phyloP scores from a whole-genome alignment of 2,329 filamentous ascomycete genomes.

The Aspergillus sp. region DNA sequence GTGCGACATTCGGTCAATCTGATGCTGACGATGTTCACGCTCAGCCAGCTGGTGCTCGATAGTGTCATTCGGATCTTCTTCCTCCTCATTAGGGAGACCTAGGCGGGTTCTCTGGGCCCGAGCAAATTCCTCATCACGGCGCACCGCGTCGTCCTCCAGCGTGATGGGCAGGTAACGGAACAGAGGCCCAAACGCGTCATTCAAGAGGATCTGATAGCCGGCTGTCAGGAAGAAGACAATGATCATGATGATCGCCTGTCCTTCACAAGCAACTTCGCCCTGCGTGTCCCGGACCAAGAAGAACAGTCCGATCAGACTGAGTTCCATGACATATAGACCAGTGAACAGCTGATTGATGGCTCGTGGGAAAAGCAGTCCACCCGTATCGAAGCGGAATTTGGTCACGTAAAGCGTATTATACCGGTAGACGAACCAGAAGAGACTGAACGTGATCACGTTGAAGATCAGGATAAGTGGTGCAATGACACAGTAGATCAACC shows the following conservation, averaged over 20 bases:
- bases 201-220: conserved; percentile 78
- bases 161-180: conserved; percentile 91
- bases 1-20: conserved; percentile 44
- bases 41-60: conserved; percentile 51
- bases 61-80: conserved; percentile 47
- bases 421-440: conserved; percentile 94
- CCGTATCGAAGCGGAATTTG: conserved; percentile 85
- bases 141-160: conserved; percentile 88
- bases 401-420: conserved; percentile 96
- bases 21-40: conserved; percentile 43
- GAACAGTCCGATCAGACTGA: conserved; percentile 86
- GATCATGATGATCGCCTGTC: conserved; percentile 85
- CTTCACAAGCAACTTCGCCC: conserved; percentile 60
- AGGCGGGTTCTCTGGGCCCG: conserved; percentile 72
- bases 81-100: conserved; percentile 53
- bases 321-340: conserved; percentile 90
- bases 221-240: conserved; percentile 69
- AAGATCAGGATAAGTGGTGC: conserved; percentile 90
- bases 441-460: conserved; percentile 84
- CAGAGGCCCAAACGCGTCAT: conserved; percentile 79
- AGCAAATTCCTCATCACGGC: conserved; percentile 87
- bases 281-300: conserved; percentile 69
- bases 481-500: conserved; percentile 82
- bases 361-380: conserved; percentile 84
- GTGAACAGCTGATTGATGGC: conserved; percentile 96